Base-by-base conservation (phyloP, 345 rosid genomes). In the Arabidopsis arenosa region DNA sequence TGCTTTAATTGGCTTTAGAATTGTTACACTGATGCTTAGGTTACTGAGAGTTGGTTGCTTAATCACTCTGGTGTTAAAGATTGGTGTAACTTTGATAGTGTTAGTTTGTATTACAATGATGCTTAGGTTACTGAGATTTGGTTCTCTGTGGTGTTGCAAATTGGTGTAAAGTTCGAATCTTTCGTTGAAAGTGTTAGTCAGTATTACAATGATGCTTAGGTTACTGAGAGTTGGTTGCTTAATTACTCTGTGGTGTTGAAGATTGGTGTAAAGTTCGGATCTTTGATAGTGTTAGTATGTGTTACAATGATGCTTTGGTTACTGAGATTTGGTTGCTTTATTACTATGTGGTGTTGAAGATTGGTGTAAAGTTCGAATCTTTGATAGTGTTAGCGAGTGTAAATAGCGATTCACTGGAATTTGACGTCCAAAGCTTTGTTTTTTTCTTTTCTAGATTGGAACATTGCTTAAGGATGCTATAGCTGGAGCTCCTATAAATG, bases 391-490 rank as follows among this genome's bases (percentile, higher is more conserved):
- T 28, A 28, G 32, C 3, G 32, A 4, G 32, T 3, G 32, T 28
- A 28, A 37, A 1, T 37, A 47, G 18, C 14, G n/a, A 51, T 48
- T 48, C 71, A 21, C 37, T 51, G 40, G 26, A 75, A 48, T 57
- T 37, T 51, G 0, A 66, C 21, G 18, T 44, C 56, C 85, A 66
- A 84, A 89, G 0, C 9, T 8, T 26, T 45, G 8, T 45, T 12
- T 10, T 45, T 8, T 55, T 26, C 11, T 78, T 37, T 18, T 75
- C 18, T 40, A 95, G 99, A 89, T 89, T 54, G 82, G 83, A 15
- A 82, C 96, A 47, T 80, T 95, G 83, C 76, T 92, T 76, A 83
- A 85, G 73, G 97, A 90, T 83, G 99, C 93, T 35, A 84, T 89
- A 78, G 75, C 89, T 8, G 96, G 97, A 66, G 73, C 74, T 75